Evolutionary conservation across 306 rosid species (phyloP), one percentile per base, ranked within the genome.

Genomic region (Bauhinia variegata): DNA sequence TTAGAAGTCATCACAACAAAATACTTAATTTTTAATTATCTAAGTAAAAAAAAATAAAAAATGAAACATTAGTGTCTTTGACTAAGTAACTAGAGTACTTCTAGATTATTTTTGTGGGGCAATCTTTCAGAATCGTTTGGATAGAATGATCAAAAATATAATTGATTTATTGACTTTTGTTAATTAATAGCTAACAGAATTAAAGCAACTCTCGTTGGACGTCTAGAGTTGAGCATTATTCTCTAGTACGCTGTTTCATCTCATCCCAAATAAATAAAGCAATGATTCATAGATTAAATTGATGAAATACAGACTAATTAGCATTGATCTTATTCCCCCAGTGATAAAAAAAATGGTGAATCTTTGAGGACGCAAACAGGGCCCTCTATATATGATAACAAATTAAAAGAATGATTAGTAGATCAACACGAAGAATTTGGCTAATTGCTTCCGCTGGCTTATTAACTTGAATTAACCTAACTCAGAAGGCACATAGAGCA

Each of bases 401-500:
- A 23, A 23, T 1, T 4, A 68, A 17, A n/a, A 70, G 68, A 71
- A 72, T 72, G 52, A 57, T 50, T 33, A 55, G 15, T 13, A 33
- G 19, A 55, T 19, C 8, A 16, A n/a, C n/a, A n/a, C n/a, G n/a
- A n/a, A n/a, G n/a, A n/a, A n/a, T n/a, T n/a, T n/a, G n/a, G n/a
- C n/a, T 54, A 53, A 54, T 14, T 47, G 63, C 7, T 50, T 43
- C 34, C 46, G 23, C 33, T 4, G 11, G 55, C 53, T 63, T 36
- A 31, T 54, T 8, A 37, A 62, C 30, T 32, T 60, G 42, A 55
- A 74, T 83, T 70, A 84, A 48, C 58, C 71, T 38, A 74, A 67
- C 64, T 75, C 72, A n/a, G 83, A 84, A 33, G 83, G 59, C 5
- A 50, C 58, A 75, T 57, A 78, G n/a, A 78, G 49, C 32, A 77